phyloP scores from a whole-genome alignment of 345 rosid species.

The Leavenworthia alabamica region DNA sequence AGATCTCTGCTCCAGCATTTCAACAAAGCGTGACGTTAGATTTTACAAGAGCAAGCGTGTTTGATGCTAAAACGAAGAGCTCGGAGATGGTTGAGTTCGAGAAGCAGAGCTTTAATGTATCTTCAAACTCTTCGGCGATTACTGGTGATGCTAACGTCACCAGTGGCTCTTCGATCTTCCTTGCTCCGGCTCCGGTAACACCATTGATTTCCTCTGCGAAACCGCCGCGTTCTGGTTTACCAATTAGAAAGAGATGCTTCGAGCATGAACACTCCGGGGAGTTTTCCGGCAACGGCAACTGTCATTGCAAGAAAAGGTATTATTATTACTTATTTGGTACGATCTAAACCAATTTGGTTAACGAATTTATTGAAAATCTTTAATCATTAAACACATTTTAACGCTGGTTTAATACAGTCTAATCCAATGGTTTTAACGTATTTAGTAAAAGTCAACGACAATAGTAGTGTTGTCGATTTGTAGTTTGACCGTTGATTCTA shows the following conservation, averaged over 20 bases:
- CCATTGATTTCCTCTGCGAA: conserved; percentile 48
- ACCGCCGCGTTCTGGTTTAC: conserved; percentile 55
- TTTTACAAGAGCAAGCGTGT: conserved; percentile 53
- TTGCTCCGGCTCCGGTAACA: conserved; percentile 35
- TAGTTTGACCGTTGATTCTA: conserved; percentile 9
- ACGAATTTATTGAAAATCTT: not conserved
- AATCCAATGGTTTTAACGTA: no score
- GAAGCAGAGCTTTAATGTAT: conserved; percentile 62
- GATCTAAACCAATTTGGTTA: conserved; percentile 3
- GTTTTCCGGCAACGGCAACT: conserved; percentile 55
- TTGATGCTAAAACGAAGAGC: conserved; percentile 33
- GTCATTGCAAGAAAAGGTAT: conserved; percentile 89
- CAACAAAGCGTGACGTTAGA: conserved; percentile 62
- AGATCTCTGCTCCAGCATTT: conserved; percentile 29
- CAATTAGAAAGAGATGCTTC: conserved; percentile 56
- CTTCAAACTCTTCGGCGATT: conserved; percentile 69
- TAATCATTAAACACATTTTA: no score
- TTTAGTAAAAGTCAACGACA: no score
- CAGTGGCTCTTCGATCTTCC: conserved; percentile 57
- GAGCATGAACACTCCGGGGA: conserved; percentile 49
- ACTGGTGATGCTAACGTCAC: conserved; percentile 92
- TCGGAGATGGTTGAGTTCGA: conserved; percentile 46
- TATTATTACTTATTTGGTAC: not conserved
- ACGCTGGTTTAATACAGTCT: no score
- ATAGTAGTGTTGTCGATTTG: no score